Evolutionary conservation across 2,329 filamentous ascomycete species (phyloP), one percentile per base, ranked within the genome.

Genomic region (Monosporascus sp.): DNA sequence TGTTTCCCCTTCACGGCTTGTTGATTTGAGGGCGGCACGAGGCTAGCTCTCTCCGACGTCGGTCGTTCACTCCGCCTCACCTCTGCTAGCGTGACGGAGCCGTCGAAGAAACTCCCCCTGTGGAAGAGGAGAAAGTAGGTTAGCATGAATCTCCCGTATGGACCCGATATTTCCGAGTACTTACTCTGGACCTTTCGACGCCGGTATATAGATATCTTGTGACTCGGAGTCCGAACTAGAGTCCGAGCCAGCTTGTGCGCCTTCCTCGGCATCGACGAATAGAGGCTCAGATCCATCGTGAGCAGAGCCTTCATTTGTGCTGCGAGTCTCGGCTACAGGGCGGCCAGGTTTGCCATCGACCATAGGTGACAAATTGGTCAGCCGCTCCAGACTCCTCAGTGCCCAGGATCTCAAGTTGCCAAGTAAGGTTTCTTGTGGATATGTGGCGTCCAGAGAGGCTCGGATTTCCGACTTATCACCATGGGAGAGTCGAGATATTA

Each of bases 101-200:
- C 56, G 49, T 60, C 52, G 38, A 67, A 61, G 35, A 64, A 62
- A 52, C 54, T 65, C 45, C 51, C 59, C 40, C 65, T 68, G 43
- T 11, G n/a, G 46, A 40, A 24, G 26, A n/a, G 9, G 26, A 27
- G 27, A 31, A 31, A 11, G 9, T 20, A 7, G 48, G 55, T 67
- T 51, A 66, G 60, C 47, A 55, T 48, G 17, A 9, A 22, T 9
- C 40, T 27, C 35, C 17, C 5, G 20, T 17, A n/a, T 27, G 17
- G 48, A 37, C 22, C 19, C 26, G 17, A 54, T 27, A 35, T 27
- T 22, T 38, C 1, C 35, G 24, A 40, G 44, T 37, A 55, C 65
- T 52, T 57, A 64, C 56, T 52, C 56, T 7, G 52, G 48, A 46
- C 55, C 51, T 37, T 59, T 46, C 16, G 31, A 52, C 26, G 50